Evolutionary conservation across 495 filamentous ascomycete species (phyloP).

Genomic region (Aspergillus leporis): DNA sequence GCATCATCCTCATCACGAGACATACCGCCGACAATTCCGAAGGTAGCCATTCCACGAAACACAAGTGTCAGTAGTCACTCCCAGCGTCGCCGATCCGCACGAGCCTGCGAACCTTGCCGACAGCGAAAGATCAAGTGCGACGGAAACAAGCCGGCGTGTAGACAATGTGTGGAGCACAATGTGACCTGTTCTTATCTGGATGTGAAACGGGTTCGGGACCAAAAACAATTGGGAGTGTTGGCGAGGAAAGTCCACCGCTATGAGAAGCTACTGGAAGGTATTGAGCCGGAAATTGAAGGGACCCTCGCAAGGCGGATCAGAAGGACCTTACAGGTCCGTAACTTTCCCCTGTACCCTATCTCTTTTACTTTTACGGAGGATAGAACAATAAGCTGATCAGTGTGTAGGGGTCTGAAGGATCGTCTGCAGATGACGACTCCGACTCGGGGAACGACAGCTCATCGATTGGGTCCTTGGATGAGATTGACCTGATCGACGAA

Average conservation of each 20-base stretch:
- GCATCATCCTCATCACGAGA: constrained; percentile 9
- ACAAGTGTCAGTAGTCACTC: neutral
- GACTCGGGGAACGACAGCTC: constrained; percentile 36
- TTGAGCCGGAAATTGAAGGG: constrained; percentile 34
- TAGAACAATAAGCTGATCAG: constrained; percentile 2
- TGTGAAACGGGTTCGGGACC: constrained; percentile 59
- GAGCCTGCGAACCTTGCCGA: constrained; percentile 72
- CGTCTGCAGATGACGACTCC: constrained; percentile 12
- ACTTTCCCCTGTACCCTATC: neutral
- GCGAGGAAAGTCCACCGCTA: constrained; percentile 45
- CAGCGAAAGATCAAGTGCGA: constrained; percentile 66
- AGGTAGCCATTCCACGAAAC: constrained; percentile 39
- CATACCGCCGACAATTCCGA: constrained; percentile 9
- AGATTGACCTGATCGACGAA: constrained; percentile 57
- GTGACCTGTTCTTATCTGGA: constrained; percentile 54
- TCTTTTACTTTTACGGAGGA: neutral
- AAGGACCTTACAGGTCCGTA: constrained; percentile 35
- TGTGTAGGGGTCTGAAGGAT: constrained; percentile 4
- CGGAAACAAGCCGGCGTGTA: constrained; percentile 53
- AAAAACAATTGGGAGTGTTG: constrained; percentile 45
- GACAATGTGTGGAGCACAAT: constrained; percentile 52
- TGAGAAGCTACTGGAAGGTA: constrained; percentile 42
- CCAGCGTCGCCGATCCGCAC: constrained; percentile 40
- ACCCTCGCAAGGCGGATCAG: constrained; percentile 34
- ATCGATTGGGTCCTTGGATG: constrained; percentile 59